Conservation (phyloP, 805 yeast species). For the Metschnikowia continentalis region DNA sequence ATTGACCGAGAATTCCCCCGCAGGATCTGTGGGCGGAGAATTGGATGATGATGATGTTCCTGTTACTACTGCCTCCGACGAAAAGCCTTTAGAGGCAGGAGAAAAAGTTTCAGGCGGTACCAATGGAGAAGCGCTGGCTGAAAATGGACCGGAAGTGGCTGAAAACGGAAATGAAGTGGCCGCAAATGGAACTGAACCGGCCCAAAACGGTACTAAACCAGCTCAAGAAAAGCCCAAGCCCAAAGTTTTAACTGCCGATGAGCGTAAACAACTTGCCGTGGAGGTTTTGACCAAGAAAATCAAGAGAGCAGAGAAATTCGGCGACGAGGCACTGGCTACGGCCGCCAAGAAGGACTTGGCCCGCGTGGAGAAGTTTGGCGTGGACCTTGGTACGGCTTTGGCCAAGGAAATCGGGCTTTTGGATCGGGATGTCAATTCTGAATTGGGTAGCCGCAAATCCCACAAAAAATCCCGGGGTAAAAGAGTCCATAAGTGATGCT, state of each 20-base stretch:
- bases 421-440: constrained; percentile 29
- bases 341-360: constrained; percentile 58
- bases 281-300: constrained; percentile 65
- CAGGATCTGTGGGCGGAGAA: constrained; percentile 4
- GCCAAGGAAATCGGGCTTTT: constrained; percentile 65
- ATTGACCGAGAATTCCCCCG: constrained; percentile 51
- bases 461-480: constrained; percentile 12
- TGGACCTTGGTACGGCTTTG: constrained; percentile 59
- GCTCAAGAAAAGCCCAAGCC: constrained; percentile 26
- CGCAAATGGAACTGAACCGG: not conserved
- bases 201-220: not conserved
- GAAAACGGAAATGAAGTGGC: too few species aligned
- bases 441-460: constrained; percentile 12
- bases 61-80: not conserved
- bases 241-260: constrained; percentile 56
- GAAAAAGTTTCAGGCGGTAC: too few species aligned
- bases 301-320: constrained; percentile 73
- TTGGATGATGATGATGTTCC: constrained; percentile 1
- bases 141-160: too few species aligned
- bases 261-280: constrained; percentile 63
- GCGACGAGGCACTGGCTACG: constrained; percentile 53
- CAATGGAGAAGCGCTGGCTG: too few species aligned
- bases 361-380: constrained; percentile 82
- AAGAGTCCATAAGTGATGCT: constrained; percentile 7
- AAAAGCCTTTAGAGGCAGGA: not conserved